A percentile compares a stretch with the other conserved stretches of the same genome.
Conservation (phyloP, 177 flowering plant species). For the Tripterygium wilfordii region DNA sequence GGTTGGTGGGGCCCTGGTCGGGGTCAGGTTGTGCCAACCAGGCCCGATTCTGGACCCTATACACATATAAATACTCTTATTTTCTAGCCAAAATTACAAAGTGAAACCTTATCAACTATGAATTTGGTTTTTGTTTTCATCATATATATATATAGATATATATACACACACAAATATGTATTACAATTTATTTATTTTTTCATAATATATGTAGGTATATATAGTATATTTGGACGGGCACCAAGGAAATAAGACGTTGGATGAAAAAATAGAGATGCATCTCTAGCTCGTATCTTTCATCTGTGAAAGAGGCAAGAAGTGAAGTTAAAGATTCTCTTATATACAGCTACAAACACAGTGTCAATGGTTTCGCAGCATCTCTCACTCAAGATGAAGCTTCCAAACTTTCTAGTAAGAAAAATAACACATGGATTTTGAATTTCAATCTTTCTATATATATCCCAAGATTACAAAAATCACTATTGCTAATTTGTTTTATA, state of each 20-base stretch:
- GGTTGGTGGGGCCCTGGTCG: no score
- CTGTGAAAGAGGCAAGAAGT: constrained; percentile 52
- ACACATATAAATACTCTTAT: no score
- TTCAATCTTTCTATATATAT: no score
- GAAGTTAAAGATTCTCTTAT: constrained; percentile 70
- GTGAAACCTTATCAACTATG: no score
- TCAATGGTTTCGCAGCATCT: constrained; percentile 89
- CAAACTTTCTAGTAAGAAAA: constrained; percentile 59
- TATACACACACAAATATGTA: no score
- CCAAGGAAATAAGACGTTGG: constrained; percentile 32
- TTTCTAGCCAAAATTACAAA: no score
- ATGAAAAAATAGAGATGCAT: constrained; percentile 19
- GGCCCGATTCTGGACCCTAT: no score
- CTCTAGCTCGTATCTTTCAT: constrained; percentile 42
- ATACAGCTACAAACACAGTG: constrained; percentile 81
- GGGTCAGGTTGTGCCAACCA: no score
- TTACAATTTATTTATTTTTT: not conserved
- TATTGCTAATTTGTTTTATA: constrained; percentile 15
- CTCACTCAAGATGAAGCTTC: constrained; percentile 69
- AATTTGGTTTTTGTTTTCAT: not conserved
- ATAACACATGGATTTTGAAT: no score
- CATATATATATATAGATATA: not conserved
- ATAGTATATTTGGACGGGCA: constrained; percentile 72
- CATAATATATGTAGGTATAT: constrained; percentile 36
- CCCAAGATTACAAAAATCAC: no score